These are phyloP conservation scores for Ceratobasidium sp. DNA, from an alignment of 1,284 basidiomycete species.

Conservation along the genomic window DNA sequence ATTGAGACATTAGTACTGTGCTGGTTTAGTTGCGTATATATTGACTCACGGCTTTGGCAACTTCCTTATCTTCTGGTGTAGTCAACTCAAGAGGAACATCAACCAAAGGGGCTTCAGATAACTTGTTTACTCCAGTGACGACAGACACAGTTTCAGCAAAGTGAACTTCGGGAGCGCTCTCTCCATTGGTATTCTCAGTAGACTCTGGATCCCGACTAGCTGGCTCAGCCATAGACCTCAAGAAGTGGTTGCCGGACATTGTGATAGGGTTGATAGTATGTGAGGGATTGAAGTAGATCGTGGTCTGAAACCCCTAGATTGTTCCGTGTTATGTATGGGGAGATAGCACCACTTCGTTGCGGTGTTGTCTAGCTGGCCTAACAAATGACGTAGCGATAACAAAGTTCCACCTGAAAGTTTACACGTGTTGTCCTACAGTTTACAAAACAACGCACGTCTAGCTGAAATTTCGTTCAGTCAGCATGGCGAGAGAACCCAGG, in stretches of 20 bases:
- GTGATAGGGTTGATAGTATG: too few relatives aligned
- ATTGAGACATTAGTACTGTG: too few relatives aligned
- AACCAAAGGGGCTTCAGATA: conserved; percentile 20
- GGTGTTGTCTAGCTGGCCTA: conserved; percentile 1
- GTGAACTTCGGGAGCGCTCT: conserved; percentile 28
- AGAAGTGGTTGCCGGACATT: conserved; percentile 38
- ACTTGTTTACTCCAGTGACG: conserved; percentile 34
- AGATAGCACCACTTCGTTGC: too few relatives aligned
- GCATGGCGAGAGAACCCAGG: too few relatives aligned
- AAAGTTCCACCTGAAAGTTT: conserved; percentile 1
- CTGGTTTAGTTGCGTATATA: background rate
- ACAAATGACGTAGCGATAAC: conserved; percentile 22
- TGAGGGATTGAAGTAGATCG: too few relatives aligned
- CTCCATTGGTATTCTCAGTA: background rate
- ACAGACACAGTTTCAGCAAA: conserved; percentile 34
- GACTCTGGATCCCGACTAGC: background rate
- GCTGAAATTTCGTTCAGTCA: too few relatives aligned
- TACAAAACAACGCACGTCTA: too few relatives aligned
- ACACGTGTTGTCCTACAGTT: conserved; percentile 12
- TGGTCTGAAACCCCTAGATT: too few relatives aligned
- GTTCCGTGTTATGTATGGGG: too few relatives aligned
- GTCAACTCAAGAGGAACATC: conserved; percentile 32
- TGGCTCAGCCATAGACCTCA: conserved; percentile 37
- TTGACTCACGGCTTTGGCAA: conserved; percentile 13
- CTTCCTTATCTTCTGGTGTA: conserved; percentile 1